Evolutionary conservation across 2,329 filamentous ascomycete species (phyloP).

Genomic region (Aspergillus sp.): DNA sequence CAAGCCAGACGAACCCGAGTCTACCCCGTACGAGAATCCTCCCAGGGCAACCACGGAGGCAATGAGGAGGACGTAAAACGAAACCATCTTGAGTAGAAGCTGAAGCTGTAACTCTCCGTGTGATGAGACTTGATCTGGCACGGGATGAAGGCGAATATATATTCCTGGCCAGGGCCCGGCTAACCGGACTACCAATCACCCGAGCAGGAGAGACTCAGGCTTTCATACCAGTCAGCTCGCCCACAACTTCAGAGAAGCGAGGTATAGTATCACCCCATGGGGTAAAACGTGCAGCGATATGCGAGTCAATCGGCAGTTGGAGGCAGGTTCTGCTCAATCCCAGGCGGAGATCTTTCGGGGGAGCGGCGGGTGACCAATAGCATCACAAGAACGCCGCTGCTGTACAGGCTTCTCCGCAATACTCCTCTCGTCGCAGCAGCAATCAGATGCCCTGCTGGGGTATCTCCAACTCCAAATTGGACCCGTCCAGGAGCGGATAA

Average conservation of each 20-base stretch:
- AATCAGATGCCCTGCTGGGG: not conserved
- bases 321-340: not conserved
- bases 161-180: not conserved
- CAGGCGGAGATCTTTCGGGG: constrained; percentile 3
- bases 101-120: not conserved
- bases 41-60: constrained; percentile 21
- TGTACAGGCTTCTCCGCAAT: not conserved
- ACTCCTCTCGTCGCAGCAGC: not conserved
- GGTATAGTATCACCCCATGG: not conserved
- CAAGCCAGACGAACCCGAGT: constrained; percentile 13
- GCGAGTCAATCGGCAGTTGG: not conserved
- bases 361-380: not conserved
- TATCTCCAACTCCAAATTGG: not conserved
- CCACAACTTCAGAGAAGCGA: not conserved
- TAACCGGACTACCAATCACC: not conserved
- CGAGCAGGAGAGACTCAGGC: not conserved
- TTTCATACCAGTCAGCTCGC: not conserved
- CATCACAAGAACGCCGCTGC: not conserved
- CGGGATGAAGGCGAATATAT: not conserved
- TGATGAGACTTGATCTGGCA: not conserved
- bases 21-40: constrained; percentile 22
- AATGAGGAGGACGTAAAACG: constrained; percentile 15
- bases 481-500: not conserved
- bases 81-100: constrained; percentile 9
- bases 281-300: not conserved